Conservation (phyloP, 805 yeast species). For the Lachancea dasiensis region DNA sequence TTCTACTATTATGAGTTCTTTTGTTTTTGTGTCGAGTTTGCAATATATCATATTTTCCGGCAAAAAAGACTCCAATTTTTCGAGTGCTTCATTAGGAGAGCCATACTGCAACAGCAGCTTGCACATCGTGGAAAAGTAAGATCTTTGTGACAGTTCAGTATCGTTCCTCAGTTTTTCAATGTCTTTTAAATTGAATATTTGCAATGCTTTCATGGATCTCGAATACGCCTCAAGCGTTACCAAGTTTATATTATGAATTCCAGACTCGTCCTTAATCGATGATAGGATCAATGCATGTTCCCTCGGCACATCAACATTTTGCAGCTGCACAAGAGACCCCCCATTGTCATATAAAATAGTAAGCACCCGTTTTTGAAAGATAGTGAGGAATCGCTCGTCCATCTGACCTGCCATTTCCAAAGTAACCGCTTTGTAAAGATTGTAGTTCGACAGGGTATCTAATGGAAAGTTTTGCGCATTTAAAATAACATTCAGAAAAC, state of each 20-base stretch:
- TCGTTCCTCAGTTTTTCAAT: constrained; percentile 19
- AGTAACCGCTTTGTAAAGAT: constrained; percentile 13
- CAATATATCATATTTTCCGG: constrained; percentile 14
- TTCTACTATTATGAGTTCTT: constrained; percentile 22
- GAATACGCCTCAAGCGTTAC: constrained; percentile 14
- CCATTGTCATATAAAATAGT: constrained; percentile 22
- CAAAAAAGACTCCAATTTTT: constrained; percentile 3
- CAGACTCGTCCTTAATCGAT: constrained; percentile 10
- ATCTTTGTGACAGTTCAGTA: constrained; percentile 20
- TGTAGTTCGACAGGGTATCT: constrained; percentile 12
- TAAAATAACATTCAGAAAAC: constrained; percentile 16
- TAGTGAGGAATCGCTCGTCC: background rate
- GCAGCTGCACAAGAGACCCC: constrained; percentile 8
- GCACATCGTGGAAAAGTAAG: constrained; percentile 20
- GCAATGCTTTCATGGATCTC: constrained; percentile 14
- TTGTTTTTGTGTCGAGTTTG: constrained; percentile 12
- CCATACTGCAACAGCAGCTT: constrained; percentile 9
- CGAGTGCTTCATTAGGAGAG: background rate
- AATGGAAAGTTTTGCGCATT: constrained; percentile 17
- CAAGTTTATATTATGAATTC: constrained; percentile 8
- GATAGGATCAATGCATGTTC: constrained; percentile 13
- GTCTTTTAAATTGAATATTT: constrained; percentile 17
- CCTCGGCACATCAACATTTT: constrained; percentile 2
- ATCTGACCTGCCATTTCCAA: constrained; percentile 1
- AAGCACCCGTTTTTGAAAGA: background rate